Evolutionary conservation across 495 filamentous ascomycete genomes (phyloP).

Genomic region (Trichoderma orchidacearum): DNA sequence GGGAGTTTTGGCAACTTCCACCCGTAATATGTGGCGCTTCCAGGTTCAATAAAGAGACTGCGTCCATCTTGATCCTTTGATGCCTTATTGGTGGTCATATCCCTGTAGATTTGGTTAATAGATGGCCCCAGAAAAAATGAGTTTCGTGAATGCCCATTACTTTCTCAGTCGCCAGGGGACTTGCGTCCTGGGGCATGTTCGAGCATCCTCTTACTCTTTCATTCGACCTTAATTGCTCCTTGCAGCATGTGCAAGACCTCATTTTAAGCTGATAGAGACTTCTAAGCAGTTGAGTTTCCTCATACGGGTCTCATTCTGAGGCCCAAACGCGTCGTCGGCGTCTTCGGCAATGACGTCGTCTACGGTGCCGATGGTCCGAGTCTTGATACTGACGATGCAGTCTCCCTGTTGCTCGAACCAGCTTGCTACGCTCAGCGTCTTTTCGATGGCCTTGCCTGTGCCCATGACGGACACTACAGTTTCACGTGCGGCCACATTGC

Average conservation of each 20-base stretch:
- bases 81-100: no score
- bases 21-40: background rate
- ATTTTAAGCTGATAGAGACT: constrained; percentile 45
- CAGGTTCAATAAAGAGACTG: background rate
- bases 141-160: no score
- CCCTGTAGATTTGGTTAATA: no score
- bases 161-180: no score
- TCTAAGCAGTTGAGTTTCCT: constrained; percentile 54
- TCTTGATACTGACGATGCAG: constrained; percentile 39
- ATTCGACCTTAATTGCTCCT: no score
- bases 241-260: no score
- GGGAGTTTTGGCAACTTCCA: background rate
- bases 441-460: constrained; percentile 63
- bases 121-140: no score
- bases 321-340: constrained; percentile 23
- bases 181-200: no score
- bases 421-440: constrained; percentile 44
- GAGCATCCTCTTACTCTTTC: no score
- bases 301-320: constrained; percentile 44
- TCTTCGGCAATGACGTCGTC: constrained; percentile 48
- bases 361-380: constrained; percentile 49
- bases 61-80: no score
- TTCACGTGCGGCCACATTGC: constrained; percentile 10
- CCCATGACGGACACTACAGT: constrained; percentile 56
- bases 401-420: constrained; percentile 46